These are phyloP conservation scores for Neurospora sp. DNA, from an alignment of 2,329 filamentous ascomycete species.

Conservation along the genomic window DNA sequence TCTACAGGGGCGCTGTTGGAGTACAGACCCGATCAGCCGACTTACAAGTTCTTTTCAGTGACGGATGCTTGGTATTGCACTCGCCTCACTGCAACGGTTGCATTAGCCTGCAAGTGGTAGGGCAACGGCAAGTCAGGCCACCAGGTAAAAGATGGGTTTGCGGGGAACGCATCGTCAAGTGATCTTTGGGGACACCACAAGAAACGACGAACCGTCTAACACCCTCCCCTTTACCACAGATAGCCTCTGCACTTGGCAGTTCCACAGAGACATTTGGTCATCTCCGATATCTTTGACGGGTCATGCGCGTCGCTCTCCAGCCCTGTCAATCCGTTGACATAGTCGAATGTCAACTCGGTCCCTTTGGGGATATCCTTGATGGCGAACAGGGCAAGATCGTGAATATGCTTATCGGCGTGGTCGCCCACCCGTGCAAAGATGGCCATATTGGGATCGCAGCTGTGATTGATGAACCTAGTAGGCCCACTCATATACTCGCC, in stretches of 20 bases:
- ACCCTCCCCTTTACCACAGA: slow-evolving; percentile 41
- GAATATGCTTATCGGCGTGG: slow-evolving; percentile 61
- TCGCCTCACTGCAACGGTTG: neutral
- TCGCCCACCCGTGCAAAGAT: slow-evolving; percentile 74
- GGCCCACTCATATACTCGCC: slow-evolving; percentile 72
- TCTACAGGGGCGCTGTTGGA: neutral
- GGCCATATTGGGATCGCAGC: slow-evolving; percentile 66
- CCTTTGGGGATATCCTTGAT: slow-evolving; percentile 52
- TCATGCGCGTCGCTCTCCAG: slow-evolving; percentile 39
- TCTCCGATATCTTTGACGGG: slow-evolving; percentile 37
- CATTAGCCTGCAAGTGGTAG: neutral
- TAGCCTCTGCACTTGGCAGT: slow-evolving; percentile 57
- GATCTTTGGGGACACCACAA: neutral
- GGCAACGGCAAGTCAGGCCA: neutral
- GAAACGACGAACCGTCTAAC: neutral
- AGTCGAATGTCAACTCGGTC: slow-evolving; percentile 72
- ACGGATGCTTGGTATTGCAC: neutral
- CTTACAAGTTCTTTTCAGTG: neutral
- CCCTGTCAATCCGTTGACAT: slow-evolving; percentile 54
- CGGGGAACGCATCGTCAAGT: neutral
- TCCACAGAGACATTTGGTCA: slow-evolving; percentile 53
- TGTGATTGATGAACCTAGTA: slow-evolving; percentile 76
- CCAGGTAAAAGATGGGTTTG: neutral
- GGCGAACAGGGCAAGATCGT: slow-evolving; percentile 70
- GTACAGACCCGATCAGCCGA: neutral